Evolutionary conservation across 176 grass and related monocot species (phyloP).

Genomic region (Bonia amplexicaulis): DNA sequence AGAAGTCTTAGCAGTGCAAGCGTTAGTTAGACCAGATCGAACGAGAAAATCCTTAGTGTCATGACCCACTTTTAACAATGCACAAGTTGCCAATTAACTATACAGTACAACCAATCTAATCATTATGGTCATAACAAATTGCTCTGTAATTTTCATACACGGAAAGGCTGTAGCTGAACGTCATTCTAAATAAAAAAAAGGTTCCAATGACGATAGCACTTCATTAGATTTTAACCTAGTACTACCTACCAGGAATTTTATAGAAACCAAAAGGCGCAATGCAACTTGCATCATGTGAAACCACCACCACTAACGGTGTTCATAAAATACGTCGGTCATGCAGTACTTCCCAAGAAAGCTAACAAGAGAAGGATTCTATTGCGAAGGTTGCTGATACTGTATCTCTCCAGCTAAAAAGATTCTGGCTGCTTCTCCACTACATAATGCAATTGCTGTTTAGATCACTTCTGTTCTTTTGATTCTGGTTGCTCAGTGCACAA

Average conservation of each 20-base stretch:
- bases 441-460: not conserved
- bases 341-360: slow-evolving; percentile 1
- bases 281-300: slow-evolving; percentile 3
- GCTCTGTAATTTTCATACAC: not conserved
- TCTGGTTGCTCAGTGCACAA: slow-evolving; percentile 4
- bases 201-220: not conserved
- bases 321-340: slow-evolving; percentile 13
- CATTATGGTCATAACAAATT: not conserved
- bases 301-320: not conserved
- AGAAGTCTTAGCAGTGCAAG: too few species aligned
- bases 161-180: not conserved
- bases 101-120: not conserved
- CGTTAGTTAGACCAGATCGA: too few species aligned
- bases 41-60: not conserved
- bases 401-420: slow-evolving; percentile 5
- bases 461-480: not conserved
- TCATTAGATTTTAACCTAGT: slow-evolving; percentile 18
- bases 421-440: slow-evolving; percentile 27
- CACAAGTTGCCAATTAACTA: slow-evolving; percentile 2
- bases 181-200: not conserved
- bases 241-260: slow-evolving; percentile 12
- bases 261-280: not conserved
- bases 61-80: slow-evolving; percentile 13
- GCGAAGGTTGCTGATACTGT: slow-evolving; percentile 30
- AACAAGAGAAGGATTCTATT: slow-evolving; percentile 26